These are phyloP conservation scores for Akanthomyces muscarius DNA, from an alignment of 2,329 filamentous ascomycete genomes.

Conservation along the genomic window DNA sequence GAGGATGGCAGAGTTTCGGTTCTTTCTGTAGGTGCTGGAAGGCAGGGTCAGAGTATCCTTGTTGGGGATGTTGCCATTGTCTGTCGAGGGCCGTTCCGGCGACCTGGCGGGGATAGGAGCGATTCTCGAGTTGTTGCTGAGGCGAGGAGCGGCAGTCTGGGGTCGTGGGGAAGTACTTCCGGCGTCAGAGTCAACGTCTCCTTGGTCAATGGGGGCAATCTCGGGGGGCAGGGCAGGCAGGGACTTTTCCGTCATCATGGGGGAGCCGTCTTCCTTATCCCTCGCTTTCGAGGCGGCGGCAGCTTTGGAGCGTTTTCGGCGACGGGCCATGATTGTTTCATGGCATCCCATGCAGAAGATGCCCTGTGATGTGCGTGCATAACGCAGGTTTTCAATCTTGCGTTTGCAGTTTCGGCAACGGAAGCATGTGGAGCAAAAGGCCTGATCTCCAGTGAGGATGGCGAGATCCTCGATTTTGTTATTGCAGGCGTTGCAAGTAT, in stretches of 20 bases:
- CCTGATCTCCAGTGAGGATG: conserved; percentile 95
- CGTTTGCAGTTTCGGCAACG: conserved; percentile 96
- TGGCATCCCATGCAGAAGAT: conserved; percentile 99
- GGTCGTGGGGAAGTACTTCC: conserved; percentile 66
- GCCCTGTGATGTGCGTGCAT: conserved; percentile 94
- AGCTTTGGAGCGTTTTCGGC: conserved; percentile 80
- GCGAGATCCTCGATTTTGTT: conserved; percentile 98
- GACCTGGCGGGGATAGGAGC: conserved; percentile 51
- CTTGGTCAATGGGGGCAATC: conserved; percentile 57
- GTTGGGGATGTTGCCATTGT: conserved; percentile 18
- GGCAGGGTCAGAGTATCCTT: conserved; percentile 66
- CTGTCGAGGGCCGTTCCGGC: conserved; percentile 46
- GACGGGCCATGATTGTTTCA: conserved; percentile 89
- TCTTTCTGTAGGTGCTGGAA: conserved; percentile 71
- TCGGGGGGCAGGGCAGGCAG: conserved; percentile 84
- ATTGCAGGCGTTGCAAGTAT: conserved; percentile 93
- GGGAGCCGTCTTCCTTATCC: conserved; percentile 56
- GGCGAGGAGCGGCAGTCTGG: conserved; percentile 41
- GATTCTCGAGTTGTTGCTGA: conserved; percentile 49
- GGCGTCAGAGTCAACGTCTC: conserved; percentile 60
- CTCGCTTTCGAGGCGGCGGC: conserved; percentile 54
- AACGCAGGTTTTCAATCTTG: conserved; percentile 97
- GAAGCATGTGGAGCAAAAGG: conserved; percentile 96
- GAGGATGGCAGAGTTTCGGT: conserved; percentile 67
- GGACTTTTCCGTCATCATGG: conserved; percentile 82